Evolutionary conservation across 768 basidiomycete species (phyloP), one percentile per base, ranked within the genome.

Genomic region (Leccinum broughii): DNA sequence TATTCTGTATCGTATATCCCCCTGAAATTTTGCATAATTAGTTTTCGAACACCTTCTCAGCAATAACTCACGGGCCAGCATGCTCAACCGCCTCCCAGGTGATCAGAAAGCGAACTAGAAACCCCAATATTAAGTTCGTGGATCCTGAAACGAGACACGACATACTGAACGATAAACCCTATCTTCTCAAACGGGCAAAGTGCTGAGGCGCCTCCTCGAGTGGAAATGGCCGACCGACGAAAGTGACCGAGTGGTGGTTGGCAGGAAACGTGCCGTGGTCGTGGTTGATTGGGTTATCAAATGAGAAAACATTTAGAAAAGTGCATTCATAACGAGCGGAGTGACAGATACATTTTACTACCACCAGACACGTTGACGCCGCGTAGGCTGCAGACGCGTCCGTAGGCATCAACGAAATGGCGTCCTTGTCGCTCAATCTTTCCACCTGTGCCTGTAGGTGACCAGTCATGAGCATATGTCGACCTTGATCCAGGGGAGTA

Each of bases 61-160:
- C 20, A 41, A 8, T 32, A 8, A 87, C 93, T 64, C 76, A 95
- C 95, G 86, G 91, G 66, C 93, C 96, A 61, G 83, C 85, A 70
- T 98, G 97, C 70, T 98, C 96, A 15, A 98, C 81, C 0, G 96
- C 93, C 72, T 99, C 96, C 96, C 96, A 99, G 1, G 96, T 95
- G 4, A 98, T 85, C 28, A 95, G 85, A 67, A 99, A 93, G 44
- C 95, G 83, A 55, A 97, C 93, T 95, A 58, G 3, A 57, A 20
- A 57, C 20, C 8, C 17, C 14, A 24, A 39, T 7, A 55, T 61
- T 6, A 57, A 41, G 3, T 44, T 49, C 4, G 52, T 17, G 55
- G n/a, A 57, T 32, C 5, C 13, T 11, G 17, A 22, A 22, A 30
- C 6, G 17, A n/a, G 6, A 44, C 14, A n/a, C 55, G 1, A 80